These are phyloP conservation scores for Basipetospora chlamydospora DNA, from an alignment of 2,329 filamentous ascomycete genomes.

Conservation along the genomic window DNA sequence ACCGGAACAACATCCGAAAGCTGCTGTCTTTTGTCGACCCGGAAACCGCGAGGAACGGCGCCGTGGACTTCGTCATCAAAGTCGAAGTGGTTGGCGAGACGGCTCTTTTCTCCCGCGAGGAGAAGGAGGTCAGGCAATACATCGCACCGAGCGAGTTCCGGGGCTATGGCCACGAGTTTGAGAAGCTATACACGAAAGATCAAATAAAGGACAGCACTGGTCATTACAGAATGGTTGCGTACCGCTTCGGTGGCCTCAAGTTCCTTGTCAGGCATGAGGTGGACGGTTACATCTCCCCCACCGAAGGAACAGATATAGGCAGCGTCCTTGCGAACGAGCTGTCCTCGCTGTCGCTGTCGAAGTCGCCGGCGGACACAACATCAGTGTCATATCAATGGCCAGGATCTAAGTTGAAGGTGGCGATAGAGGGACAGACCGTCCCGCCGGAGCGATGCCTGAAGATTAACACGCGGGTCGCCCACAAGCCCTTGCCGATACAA, in stretches of 20 bases:
- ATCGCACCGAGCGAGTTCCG: slow-evolving; percentile 21
- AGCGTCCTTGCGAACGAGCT: slow-evolving; percentile 2
- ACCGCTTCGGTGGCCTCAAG: slow-evolving; percentile 24
- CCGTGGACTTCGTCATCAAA: slow-evolving; percentile 24
- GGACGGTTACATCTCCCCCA: too few relatives aligned
- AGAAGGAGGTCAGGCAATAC: slow-evolving; percentile 14
- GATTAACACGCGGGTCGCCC: slow-evolving; percentile 26
- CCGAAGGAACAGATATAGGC: too few relatives aligned
- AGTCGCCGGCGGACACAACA: not conserved
- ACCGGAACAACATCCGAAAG: slow-evolving; percentile 33
- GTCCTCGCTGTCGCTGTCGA: slow-evolving; percentile 12
- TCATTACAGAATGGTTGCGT: slow-evolving; percentile 30
- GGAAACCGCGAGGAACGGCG: slow-evolving; percentile 9
- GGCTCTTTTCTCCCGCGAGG: slow-evolving; percentile 21
- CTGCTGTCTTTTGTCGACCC: slow-evolving; percentile 27
- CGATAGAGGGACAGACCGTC: slow-evolving; percentile 16
- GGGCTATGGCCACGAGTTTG: slow-evolving; percentile 29
- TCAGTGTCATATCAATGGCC: not conserved
- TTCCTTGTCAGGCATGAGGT: slow-evolving; percentile 28
- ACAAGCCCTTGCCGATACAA: slow-evolving; percentile 17
- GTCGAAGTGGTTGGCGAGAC: slow-evolving; percentile 24
- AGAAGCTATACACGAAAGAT: slow-evolving; percentile 25
- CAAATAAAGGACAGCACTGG: slow-evolving; percentile 22
- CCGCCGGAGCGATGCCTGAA: slow-evolving; percentile 24
- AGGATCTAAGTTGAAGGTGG: slow-evolving; percentile 16